Evolutionary conservation across 2,329 filamentous ascomycete species (phyloP), one percentile per base, ranked within the genome.

Genomic region (Hypoxylon sp.): DNA sequence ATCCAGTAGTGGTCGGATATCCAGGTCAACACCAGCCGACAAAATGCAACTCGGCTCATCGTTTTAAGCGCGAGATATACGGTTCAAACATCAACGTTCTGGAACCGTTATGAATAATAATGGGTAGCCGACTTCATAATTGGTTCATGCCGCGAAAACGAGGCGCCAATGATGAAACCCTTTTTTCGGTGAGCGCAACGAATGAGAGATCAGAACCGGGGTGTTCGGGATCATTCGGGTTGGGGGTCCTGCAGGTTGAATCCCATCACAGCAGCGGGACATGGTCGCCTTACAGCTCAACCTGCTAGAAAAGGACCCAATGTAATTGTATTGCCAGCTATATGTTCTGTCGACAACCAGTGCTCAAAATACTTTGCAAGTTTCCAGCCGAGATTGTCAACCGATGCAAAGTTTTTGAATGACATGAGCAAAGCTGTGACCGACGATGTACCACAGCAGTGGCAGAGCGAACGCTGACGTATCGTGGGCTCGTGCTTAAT

Each of bases 221-320:
- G 20, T 44, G n/a, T 3, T 44, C 40, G 40, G 40, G 40, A 20
- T 44, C 20, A 44, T 44, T 44, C 40, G 40, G n/a, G n/a, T 44
- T 20, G n/a, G 6, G n/a, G 40, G 20, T 10, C 14, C 40, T 20
- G 40, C 40, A 20, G 17, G 40, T 5, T 44, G 40, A 22, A 44
- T 22, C 40, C 40, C 17, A 20, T 11, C 40, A 44, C n/a, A 22
- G 10, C 7, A 4, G 2, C 6, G n/a, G 37, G 17, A 20, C 14
- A 2, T 40, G 37, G 2, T 17, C n/a, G 14, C 37, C 14, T n/a
- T 17, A 2, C 37, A n/a, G 40, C 6, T n/a, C n/a, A 20, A 44
- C 8, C 40, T 6, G 10, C 14, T n/a, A 44, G 17, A 20, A 44
- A 2, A n/a, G 7, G 17, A 20, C 2, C 14, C 2, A n/a, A 17